phyloP scores from a whole-genome alignment of 148 eudicot species.

The Silene latifolia region DNA sequence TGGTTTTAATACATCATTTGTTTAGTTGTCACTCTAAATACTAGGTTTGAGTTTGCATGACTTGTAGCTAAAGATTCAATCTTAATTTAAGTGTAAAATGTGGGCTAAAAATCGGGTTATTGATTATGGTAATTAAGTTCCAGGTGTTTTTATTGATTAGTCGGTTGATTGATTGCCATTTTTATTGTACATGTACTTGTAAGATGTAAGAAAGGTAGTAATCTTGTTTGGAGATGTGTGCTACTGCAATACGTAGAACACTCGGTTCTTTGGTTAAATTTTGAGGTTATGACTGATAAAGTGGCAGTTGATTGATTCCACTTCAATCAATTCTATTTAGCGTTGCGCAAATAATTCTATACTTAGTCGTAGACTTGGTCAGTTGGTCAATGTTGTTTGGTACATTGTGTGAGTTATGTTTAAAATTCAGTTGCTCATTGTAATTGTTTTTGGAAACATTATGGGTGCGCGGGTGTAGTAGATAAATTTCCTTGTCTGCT shows the following conservation, averaged over 20 bases:
- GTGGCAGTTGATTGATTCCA: background rate
- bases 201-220: conserved; percentile 3
- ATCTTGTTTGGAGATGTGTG: conserved; percentile 19
- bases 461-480: background rate
- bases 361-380: background rate
- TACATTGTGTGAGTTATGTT: background rate
- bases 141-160: too few species aligned
- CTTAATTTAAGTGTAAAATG: background rate
- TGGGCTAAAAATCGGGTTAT: background rate
- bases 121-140: too few species aligned
- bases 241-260: background rate
- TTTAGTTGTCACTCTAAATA: too few species aligned
- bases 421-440: background rate
- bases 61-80: background rate
- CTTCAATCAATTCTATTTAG: background rate
- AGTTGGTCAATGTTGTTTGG: background rate
- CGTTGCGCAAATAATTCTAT: background rate
- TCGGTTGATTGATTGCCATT: background rate
- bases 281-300: background rate
- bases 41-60: background rate
- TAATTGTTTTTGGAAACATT: conserved; percentile 14
- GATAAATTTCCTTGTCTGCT: background rate
- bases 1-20: background rate
- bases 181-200: background rate
- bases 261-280: background rate